phyloP scores from a whole-genome alignment of 176 grass and related monocot genomes.

The Rhipidocladum racemiflorum region DNA sequence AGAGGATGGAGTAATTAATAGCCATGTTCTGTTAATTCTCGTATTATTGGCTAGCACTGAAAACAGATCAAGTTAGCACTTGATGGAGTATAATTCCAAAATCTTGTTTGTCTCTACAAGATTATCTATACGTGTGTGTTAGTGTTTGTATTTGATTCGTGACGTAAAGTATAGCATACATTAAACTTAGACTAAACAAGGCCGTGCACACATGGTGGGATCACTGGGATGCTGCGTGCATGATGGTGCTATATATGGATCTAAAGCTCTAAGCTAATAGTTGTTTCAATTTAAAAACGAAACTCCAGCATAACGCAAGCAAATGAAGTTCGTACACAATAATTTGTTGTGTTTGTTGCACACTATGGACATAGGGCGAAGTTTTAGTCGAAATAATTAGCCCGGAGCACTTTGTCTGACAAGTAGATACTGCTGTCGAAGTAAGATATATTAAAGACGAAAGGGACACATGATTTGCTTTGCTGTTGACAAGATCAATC shows the following conservation, averaged over 20 bases:
- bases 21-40: too few relatives aligned
- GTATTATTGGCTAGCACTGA: too few relatives aligned
- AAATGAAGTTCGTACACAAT: not conserved
- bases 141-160: not conserved
- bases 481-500: not conserved
- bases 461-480: not conserved
- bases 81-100: too few relatives aligned
- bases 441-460: not conserved
- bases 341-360: not conserved
- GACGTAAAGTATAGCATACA: not conserved
- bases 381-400: not conserved
- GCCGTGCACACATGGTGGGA: slow-evolving; percentile 58
- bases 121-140: not conserved
- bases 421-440: not conserved
- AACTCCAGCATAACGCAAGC: slow-evolving; percentile 19
- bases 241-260: not conserved
- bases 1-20: too few relatives aligned
- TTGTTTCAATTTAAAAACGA: not conserved
- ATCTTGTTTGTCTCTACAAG: too few relatives aligned
- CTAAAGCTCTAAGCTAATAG: not conserved
- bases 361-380: not conserved
- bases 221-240: slow-evolving; percentile 18
- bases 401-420: not conserved
- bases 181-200: not conserved
- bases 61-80: too few relatives aligned